A percentile compares a stretch with the other conserved stretches of the same genome.
These are phyloP conservation scores for Neofusicoccum sp. DNA, from an alignment of 2,329 filamentous ascomycete species.

Conservation along the genomic window DNA sequence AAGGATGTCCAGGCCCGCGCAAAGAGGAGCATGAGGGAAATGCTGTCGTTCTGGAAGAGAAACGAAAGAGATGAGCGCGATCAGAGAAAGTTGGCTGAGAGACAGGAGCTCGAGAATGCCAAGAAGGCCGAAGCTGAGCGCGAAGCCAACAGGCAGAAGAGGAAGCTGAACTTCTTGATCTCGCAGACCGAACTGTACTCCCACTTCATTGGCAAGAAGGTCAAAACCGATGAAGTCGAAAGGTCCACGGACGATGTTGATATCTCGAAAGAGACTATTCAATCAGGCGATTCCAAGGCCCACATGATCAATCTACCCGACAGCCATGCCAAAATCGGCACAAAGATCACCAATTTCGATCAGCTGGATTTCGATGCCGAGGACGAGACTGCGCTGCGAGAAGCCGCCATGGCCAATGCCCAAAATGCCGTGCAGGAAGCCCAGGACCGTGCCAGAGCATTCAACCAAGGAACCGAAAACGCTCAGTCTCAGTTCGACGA, in stretches of 20 bases:
- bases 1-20: conserved; percentile 96
- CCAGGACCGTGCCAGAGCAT: conserved; percentile 86
- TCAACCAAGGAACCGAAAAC: conserved; percentile 68
- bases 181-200: conserved; percentile 98
- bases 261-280: conserved; percentile 49
- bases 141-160: conserved; percentile 94
- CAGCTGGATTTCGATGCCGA: conserved; percentile 94
- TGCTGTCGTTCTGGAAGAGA: conserved; percentile 99
- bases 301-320: conserved; percentile 50
- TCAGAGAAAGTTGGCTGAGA: conserved; percentile 87
- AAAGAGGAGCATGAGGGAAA: conserved; percentile 98
- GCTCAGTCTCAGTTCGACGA: conserved; percentile 74
- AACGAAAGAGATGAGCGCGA: conserved; percentile 98
- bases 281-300: conserved; percentile 37
- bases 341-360: conserved; percentile 89
- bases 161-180: conserved; percentile 98
- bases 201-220: conserved; percentile 99
- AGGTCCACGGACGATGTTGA: conserved; percentile 77
- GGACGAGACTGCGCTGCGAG: conserved; percentile 76
- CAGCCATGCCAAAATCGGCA: conserved; percentile 49
- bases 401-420: conserved; percentile 90
- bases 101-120: conserved; percentile 92
- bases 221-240: conserved; percentile 95
- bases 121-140: conserved; percentile 96
- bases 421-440: conserved; percentile 94